Evolutionary conservation across 805 yeast species (phyloP), one percentile per base, ranked within the genome.

Genomic region (Saccharomyces mikatae): DNA sequence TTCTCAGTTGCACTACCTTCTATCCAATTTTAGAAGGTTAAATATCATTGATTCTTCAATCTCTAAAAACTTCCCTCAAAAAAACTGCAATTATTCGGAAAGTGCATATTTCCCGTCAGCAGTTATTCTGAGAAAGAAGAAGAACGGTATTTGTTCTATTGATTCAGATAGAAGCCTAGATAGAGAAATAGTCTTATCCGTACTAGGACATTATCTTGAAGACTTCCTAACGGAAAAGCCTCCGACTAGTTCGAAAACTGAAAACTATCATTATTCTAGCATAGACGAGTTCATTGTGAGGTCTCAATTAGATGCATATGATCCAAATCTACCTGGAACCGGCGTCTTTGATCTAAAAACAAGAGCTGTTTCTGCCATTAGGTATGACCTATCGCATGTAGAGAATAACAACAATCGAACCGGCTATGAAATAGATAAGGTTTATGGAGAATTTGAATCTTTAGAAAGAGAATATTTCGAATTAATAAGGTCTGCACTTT

Each of bases 321-420:
- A 89, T 68, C 68, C 76, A 0, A 71, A 87, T 41, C 73, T 94
- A 41, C 97, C 97, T 0, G 96, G 96, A 0, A 83, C 86, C 3
- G 97, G 97, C 0, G 84, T 90, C 0, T 92, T 94, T 75, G 99
- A 92, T 70, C 71, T 92, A 54, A 92, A 92, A 63, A 87, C 97
- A 0, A 74, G 99, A 58, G 98, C 97, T 0, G 96, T 87, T 0
- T 83, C 89, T 54, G 87, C 96, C 0, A 82, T 92, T 0, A 76
- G 98, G 48, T 81, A 86, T 66, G 96, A 92, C 70, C 69, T 85
- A 46, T 72, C 76, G n/a, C 80, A 81, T 62, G 81, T 82, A 3
- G 81, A 82, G 54, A 67, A 67, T 1, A 74, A 78, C 50, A 74
- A 75, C 50, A 78, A 78, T 54, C 83, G 82, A 22, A 80, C 87